Percentiles rank a stretch among this genome's conserved stretches.
phyloP scores from a whole-genome alignment of 148 eudicot genomes.

The Pouteria glomerata region DNA sequence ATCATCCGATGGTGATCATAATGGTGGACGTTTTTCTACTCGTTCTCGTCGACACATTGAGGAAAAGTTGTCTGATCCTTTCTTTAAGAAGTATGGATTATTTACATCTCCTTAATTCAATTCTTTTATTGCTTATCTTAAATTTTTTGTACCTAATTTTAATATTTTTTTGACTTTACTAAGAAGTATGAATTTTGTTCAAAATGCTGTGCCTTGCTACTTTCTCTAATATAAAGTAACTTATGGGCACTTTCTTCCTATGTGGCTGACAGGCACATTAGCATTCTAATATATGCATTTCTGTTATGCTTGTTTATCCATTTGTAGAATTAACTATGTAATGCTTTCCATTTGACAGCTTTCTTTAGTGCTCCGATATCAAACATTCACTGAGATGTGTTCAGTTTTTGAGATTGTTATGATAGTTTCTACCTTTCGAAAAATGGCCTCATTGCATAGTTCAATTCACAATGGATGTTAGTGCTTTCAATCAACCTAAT shows the following conservation, averaged over 20 bases:
- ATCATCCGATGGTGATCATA: no score
- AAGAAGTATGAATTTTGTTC: background rate
- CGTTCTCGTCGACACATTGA: slow-evolving; percentile 5
- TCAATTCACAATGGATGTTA: background rate
- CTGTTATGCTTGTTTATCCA: background rate
- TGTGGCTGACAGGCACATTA: background rate
- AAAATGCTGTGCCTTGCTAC: background rate
- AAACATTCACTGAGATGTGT: background rate
- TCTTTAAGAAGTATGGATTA: slow-evolving; percentile 11
- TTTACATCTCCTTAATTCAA: background rate
- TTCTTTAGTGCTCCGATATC: no score
- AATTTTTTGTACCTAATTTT: no score
- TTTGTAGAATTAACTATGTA: background rate
- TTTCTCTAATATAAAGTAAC: background rate
- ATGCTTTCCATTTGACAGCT: background rate
- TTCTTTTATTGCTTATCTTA: background rate
- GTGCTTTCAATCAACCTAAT: no score
- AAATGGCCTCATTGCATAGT: no score
- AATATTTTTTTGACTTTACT: no score
- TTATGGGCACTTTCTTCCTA: background rate
- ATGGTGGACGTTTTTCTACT: slow-evolving; percentile 11
- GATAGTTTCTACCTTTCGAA: no score
- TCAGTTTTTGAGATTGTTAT: background rate
- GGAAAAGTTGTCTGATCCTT: background rate
- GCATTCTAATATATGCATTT: background rate